Percentiles rank a stretch among this genome's conserved stretches.
These are phyloP conservation scores for Lachancea meyersii DNA, from an alignment of 805 yeast species.

Conservation along the genomic window DNA sequence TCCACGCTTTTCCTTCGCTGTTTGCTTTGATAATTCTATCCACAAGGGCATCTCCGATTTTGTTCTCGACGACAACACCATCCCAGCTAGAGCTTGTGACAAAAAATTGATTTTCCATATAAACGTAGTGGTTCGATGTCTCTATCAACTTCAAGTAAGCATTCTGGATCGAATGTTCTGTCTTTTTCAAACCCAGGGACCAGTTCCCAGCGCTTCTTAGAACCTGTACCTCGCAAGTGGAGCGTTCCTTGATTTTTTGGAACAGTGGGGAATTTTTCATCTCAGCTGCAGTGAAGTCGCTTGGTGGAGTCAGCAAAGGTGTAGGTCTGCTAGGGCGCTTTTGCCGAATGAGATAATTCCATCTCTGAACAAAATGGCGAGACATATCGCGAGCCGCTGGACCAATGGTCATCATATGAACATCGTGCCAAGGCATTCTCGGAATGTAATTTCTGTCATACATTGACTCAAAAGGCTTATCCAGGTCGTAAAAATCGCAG, in stretches of 20 bases:
- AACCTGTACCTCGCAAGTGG: constrained; percentile 88
- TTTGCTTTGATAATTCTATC: constrained; percentile 90
- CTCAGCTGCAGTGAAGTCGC: constrained; percentile 74
- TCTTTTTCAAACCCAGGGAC: constrained; percentile 84
- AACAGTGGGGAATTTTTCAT: constrained; percentile 45
- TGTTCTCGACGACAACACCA: constrained; percentile 76
- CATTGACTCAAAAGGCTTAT: constrained; percentile 86
- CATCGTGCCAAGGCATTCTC: constrained; percentile 99
- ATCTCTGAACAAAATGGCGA: constrained; percentile 93
- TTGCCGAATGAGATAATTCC: constrained; percentile 90
- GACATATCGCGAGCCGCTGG: constrained; percentile 89
- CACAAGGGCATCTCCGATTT: constrained; percentile 92
- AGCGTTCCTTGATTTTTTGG: constrained; percentile 43
- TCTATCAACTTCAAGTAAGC: constrained; percentile 90
- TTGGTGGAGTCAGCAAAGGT: constrained; percentile 87
- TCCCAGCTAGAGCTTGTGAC: constrained; percentile 83
- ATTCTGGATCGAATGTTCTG: constrained; percentile 84
- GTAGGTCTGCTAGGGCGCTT: constrained; percentile 93
- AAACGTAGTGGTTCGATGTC: constrained; percentile 85
- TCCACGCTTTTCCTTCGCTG: constrained; percentile 71
- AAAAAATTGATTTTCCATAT: constrained; percentile 94
- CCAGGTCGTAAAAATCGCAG: constrained; percentile 73
- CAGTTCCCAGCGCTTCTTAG: constrained; percentile 86
- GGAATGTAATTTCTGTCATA: constrained; percentile 76
- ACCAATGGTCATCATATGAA: constrained; percentile 92